Evolutionary conservation across 2,329 filamentous ascomycete genomes (phyloP).

Genomic region (Claviceps spartinae): DNA sequence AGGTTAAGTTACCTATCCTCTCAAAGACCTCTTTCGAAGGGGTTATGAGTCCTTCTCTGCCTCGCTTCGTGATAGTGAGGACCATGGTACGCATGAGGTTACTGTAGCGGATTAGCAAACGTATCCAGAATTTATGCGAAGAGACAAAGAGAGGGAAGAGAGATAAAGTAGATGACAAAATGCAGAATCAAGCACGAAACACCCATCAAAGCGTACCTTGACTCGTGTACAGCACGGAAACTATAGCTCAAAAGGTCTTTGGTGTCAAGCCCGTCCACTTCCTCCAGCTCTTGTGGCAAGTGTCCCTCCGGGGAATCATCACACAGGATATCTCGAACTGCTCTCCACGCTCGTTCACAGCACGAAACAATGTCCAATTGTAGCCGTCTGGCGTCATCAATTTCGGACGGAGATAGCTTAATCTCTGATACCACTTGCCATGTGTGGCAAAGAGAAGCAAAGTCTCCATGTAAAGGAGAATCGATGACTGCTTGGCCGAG

Average conservation of each 20-base stretch:
- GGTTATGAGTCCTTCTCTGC: conserved; percentile 29
- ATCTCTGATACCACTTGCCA: conserved; percentile 36
- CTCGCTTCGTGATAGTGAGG: conserved; percentile 35
- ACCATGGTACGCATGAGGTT: conserved; percentile 55
- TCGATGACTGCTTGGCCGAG: conserved; percentile 53
- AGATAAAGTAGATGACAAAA: background rate
- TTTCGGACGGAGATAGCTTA: conserved; percentile 23
- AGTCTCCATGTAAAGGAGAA: conserved; percentile 55
- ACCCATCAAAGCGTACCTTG: conserved; percentile 45
- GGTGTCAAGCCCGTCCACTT: conserved; percentile 57
- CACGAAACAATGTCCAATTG: conserved; percentile 44
- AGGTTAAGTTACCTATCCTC: conserved; percentile 58
- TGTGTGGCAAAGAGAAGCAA: conserved; percentile 49
- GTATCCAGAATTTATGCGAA: background rate
- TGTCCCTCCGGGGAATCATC: conserved; percentile 91
- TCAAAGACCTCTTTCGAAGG: conserved; percentile 43
- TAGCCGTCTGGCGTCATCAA: conserved; percentile 23
- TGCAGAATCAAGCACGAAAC: background rate
- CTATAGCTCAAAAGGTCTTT: conserved; percentile 91
- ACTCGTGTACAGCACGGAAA: conserved; percentile 89
- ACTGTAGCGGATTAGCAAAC: conserved; percentile 29
- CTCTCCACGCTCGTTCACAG: conserved; percentile 60
- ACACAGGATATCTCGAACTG: conserved; percentile 67
- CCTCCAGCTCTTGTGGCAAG: conserved; percentile 61
- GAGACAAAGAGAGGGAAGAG: background rate